Evolutionary conservation across 768 basidiomycete species (phyloP).

Genomic region (Suillus spraguei): DNA sequence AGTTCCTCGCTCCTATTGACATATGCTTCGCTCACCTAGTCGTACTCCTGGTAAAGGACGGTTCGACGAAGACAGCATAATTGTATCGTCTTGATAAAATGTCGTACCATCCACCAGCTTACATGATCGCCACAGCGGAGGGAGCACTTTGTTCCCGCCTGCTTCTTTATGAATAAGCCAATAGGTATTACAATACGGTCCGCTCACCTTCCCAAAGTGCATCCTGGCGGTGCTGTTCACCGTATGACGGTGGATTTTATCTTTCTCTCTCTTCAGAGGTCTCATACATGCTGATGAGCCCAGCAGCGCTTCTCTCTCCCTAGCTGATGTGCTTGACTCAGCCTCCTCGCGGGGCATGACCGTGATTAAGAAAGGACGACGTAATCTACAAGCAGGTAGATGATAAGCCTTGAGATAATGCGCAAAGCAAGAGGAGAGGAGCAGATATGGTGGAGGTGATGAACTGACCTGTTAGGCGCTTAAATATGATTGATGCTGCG

Average conservation of each 20-base stretch:
- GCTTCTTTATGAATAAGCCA: background rate
- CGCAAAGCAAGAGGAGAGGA: background rate
- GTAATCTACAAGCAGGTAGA: background rate
- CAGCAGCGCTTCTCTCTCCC: background rate
- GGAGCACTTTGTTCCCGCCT: background rate
- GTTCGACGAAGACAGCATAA: accelerated
- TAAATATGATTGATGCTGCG: background rate
- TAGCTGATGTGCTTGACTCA: background rate
- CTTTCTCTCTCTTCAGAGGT: background rate
- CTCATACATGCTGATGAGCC: background rate
- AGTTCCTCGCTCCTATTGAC: background rate
- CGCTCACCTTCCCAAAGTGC: background rate
- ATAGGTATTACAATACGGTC: background rate
- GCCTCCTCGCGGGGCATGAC: background rate
- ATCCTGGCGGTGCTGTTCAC: background rate
- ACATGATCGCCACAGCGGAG: background rate
- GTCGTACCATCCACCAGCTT: background rate
- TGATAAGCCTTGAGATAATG: background rate
- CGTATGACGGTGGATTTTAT: background rate
- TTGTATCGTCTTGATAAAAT: background rate
- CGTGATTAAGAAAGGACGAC: background rate
- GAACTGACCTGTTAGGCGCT: background rate
- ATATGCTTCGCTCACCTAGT: background rate
- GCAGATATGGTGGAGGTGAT: background rate
- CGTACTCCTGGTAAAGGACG: conserved; percentile 5